Evolutionary conservation across 2,329 filamentous ascomycete species (phyloP).

Genomic region (Didymella sp.): DNA sequence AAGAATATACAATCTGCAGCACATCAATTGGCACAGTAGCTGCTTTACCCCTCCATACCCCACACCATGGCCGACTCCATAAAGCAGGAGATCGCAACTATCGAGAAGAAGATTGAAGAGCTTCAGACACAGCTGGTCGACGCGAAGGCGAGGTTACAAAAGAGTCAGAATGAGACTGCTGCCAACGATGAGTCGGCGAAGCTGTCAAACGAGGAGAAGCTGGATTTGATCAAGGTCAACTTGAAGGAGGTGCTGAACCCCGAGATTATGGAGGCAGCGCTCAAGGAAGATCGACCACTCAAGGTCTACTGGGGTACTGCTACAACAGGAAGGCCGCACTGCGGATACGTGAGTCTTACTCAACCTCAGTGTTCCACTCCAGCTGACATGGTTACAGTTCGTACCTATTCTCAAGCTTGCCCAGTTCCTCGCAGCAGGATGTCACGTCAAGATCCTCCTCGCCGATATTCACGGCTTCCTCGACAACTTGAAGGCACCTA

Average conservation of each 20-base stretch:
- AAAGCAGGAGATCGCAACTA: constrained; percentile 41
- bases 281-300: constrained; percentile 70
- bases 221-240: constrained; percentile 80
- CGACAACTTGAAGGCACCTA: constrained; percentile 83
- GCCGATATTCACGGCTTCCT: constrained; percentile 73
- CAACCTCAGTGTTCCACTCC: neutral
- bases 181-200: constrained; percentile 33
- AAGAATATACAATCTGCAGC: neutral
- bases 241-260: constrained; percentile 82
- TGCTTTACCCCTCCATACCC: constrained; percentile 33
- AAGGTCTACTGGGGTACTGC: constrained; percentile 90
- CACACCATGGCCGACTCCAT: constrained; percentile 43
- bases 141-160: constrained; percentile 38
- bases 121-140: constrained; percentile 41
- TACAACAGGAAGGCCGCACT: constrained; percentile 86
- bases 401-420: constrained; percentile 89
- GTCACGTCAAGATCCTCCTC: constrained; percentile 79
- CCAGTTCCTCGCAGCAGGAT: constrained; percentile 83
- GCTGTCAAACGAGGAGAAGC: constrained; percentile 64
- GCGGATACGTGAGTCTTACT: constrained; percentile 68
- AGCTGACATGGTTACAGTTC: constrained; percentile 55
- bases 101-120: constrained; percentile 44
- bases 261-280: constrained; percentile 77
- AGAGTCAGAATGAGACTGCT: constrained; percentile 28
- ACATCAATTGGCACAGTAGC: constrained; percentile 22